These are phyloP conservation scores for Trypanosoma boissoni DNA, from an alignment of 208 protist genomes.

Conservation along the genomic window DNA sequence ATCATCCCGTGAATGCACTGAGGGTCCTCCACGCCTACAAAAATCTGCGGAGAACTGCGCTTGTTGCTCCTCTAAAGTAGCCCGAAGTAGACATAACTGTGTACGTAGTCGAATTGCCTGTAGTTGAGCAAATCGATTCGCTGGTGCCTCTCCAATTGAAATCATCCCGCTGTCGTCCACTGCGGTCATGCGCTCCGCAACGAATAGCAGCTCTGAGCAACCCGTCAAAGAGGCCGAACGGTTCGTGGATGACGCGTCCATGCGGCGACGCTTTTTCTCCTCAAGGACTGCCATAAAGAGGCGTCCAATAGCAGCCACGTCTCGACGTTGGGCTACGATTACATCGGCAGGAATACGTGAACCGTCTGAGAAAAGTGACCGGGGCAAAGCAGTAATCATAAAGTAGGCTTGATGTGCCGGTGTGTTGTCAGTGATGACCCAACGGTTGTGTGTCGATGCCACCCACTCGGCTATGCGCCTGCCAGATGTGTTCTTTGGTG, in stretches of 20 bases:
- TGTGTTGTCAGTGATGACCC: conserved; percentile 32
- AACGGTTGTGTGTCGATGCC: conserved; percentile 17
- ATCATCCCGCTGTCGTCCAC: conserved; percentile 1
- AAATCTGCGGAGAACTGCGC: conserved; percentile 11
- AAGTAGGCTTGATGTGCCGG: conserved; percentile 53
- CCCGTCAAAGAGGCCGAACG: background rate
- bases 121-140: conserved; percentile 54
- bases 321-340: conserved; percentile 26
- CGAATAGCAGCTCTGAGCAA: conserved; percentile 31
- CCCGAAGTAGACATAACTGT: conserved; percentile 48
- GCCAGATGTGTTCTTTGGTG: conserved; percentile 8
- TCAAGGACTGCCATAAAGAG: conserved; percentile 39
- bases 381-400: conserved; percentile 26
- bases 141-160: conserved; percentile 4
- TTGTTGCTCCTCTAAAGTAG: conserved; percentile 45
- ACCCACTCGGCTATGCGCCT: conserved; percentile 21
- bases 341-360: conserved; percentile 7
- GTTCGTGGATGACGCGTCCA: background rate
- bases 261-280: conserved; percentile 25
- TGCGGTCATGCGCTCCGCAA: conserved; percentile 30
- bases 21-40: no score
- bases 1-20: background rate
- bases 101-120: conserved; percentile 73
- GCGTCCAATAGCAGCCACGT: conserved; percentile 46
- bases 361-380: conserved; percentile 16